phyloP scores from a whole-genome alignment of 352 stramenopile genomes.

The Phytophthora citricola region DNA sequence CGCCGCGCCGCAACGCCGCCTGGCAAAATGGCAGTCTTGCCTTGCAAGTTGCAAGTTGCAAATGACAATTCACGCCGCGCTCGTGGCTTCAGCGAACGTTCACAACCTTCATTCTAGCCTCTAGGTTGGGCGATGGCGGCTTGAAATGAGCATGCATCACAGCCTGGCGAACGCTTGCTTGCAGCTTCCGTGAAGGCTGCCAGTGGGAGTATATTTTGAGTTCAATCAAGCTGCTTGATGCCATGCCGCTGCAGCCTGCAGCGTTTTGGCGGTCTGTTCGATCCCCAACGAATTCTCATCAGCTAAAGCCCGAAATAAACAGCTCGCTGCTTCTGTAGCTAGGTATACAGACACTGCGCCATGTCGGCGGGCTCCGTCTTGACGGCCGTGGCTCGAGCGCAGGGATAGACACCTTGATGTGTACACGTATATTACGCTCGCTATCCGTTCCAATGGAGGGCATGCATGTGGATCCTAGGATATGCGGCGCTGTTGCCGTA shows the following conservation, averaged over 20 bases:
- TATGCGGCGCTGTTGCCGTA: constrained; percentile 1
- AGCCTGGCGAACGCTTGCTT: constrained; percentile 23
- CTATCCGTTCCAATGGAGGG: background rate
- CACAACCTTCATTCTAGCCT: background rate
- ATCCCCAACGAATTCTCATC: background rate
- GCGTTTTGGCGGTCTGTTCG: background rate
- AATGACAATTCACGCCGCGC: background rate
- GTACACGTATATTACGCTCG: constrained; percentile 15
- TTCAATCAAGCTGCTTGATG: background rate
- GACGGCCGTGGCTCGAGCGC: constrained; percentile 17
- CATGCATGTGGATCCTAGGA: constrained; percentile 13
- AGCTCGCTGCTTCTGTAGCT: background rate
- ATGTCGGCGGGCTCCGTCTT: constrained; percentile 17
- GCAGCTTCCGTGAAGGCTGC: constrained; percentile 27
- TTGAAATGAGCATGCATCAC: constrained; percentile 16
- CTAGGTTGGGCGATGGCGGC: background rate
- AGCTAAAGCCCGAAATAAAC: constrained; percentile 14
- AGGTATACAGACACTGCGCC: constrained; percentile 20
- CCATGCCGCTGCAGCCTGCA: background rate
- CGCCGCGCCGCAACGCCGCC: background rate
- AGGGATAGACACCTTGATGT: constrained; percentile 20
- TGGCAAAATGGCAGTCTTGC: background rate
- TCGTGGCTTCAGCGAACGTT: constrained; percentile 23
- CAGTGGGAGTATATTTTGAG: constrained; percentile 3
- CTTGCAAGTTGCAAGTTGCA: too few species aligned